Evolutionary conservation across 2,329 filamentous ascomycete genomes (phyloP), one percentile per base, ranked within the genome.

Genomic region (Cordyceps tenuipes): DNA sequence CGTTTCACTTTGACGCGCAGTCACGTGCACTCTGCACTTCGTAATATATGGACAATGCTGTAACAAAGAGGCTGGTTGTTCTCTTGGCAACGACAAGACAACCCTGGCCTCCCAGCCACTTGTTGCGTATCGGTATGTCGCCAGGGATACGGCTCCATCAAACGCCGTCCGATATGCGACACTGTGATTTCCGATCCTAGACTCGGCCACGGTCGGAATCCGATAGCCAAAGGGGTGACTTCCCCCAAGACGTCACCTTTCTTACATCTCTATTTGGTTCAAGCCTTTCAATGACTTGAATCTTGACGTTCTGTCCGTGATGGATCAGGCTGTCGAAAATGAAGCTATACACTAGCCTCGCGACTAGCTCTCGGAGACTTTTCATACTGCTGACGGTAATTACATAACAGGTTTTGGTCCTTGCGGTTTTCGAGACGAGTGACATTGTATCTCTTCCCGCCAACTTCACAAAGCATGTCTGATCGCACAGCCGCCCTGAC

Each of bases 161-260:
- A 41, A 57, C 44, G 26, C 44, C 34, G 21, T 12, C 31, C 8
- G 19, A 48, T 29, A 31, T 41, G 19, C 31, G 15, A 57, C 44
- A 9, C 34, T 48, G 44, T 49, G 44, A 48, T 49, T 49, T 57
- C 31, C 31, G 19, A 44, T 8, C 34, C 23, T 4, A 44, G 17
- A 6, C 54, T 57, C 54, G 54, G 54, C 48, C 54, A 57, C 54
- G 19, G 31, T 49, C 54, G 54, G 44, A 41, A 12, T 57, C 44
- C 44, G 54, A 57, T 57, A 13, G 19, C 9, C n/a, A 41, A n/a
- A 29, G 26, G 17, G 10, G n/a, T 44, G 10, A 19, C 12, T 17
- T 10, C 2, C 19, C n/a, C 5, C 7, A 10, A 3, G 5, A 1
- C 21, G 4, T 13, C 29, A 15, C 3, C 47, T n/a, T 26, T 8